These are phyloP conservation scores for Claviceps maximensis DNA, from an alignment of 2,329 filamentous ascomycete genomes.

Conservation along the genomic window DNA sequence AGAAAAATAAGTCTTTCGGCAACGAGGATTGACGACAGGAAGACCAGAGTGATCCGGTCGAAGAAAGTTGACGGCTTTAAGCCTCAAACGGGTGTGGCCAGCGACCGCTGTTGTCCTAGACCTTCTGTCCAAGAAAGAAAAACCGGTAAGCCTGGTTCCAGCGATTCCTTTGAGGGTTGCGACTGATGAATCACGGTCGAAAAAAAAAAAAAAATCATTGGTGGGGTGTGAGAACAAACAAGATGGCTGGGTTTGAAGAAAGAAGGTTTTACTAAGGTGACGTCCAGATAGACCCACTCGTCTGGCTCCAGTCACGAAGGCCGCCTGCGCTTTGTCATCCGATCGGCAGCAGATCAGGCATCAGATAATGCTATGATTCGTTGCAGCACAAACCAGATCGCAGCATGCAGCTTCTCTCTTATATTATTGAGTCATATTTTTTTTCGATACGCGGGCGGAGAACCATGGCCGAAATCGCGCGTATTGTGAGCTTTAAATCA, in stretches of 20 bases:
- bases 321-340: not conserved
- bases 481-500: not conserved
- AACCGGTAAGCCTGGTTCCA: not conserved
- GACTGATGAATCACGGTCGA: not conserved
- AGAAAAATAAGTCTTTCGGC: not conserved
- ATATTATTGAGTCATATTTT: too few relatives aligned
- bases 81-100: not conserved
- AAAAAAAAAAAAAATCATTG: not conserved
- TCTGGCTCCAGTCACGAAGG: not conserved
- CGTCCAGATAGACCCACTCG: slow-evolving; percentile 8
- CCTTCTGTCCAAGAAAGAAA: not conserved
- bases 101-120: not conserved
- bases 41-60: not conserved
- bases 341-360: too few relatives aligned
- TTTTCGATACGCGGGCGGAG: too few relatives aligned
- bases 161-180: not conserved
- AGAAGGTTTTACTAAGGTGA: slow-evolving; percentile 9
- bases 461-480: not conserved
- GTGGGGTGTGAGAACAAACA: not conserved
- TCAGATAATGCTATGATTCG: not conserved
- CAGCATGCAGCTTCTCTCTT: too few relatives aligned
- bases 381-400: not conserved
- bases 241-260: not conserved
- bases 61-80: not conserved
- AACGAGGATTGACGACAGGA: not conserved